Evolutionary conservation across 768 basidiomycete genomes (phyloP), one percentile per base, ranked within the genome.

Genomic region (Russula compacta): DNA sequence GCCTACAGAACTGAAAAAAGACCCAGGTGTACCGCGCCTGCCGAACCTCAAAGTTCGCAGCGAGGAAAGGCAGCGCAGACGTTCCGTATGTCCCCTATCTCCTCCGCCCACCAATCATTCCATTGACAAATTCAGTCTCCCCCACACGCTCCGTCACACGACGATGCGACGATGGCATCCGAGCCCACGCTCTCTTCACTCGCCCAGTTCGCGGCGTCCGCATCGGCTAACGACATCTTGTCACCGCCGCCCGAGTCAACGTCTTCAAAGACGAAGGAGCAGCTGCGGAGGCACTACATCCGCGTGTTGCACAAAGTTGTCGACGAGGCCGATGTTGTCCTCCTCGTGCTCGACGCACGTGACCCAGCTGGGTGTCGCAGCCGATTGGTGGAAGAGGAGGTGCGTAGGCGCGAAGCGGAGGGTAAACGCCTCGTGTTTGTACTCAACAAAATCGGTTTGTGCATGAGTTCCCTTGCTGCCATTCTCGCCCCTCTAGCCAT

Each of bases 331-430:
- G 95, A 98, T 70, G 89, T 99, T 36, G 74, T 98, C 53, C 79
- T 98, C 48, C 86, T 89, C 39, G 90, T 92, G 0, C 78, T 98
- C 15, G 97, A 98, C 74, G 95, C 95, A 1, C 78, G 95, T 43
- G 95, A 98, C 76, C 95, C 97, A 2, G 89, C 95, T 60, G 95
- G 95, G 0, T 95, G 92, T 44, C 75, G 95, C 65, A 95, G 92
- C 73, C 79, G 87, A 54, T 79, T 95, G 42, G 93, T 98, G 4
- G 97, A 99, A 71, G 92, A 95, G 69, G 95, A 97, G 71, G 93
- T 97, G 0, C 78, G 89, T 48, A 77, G 91, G 64, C 79, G 89
- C 39, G 93, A 95, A 70, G 77, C 76, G 24, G 90, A 95, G 64
- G 90, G 94, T 8, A 99, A 99, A 78, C 89, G 85, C 70, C 75